A percentile compares a stretch with the other conserved stretches of the same genome.
These are phyloP conservation scores for Ascochyta viciae-villosae DNA, from an alignment of 2,329 filamentous ascomycete species.

Conservation along the genomic window DNA sequence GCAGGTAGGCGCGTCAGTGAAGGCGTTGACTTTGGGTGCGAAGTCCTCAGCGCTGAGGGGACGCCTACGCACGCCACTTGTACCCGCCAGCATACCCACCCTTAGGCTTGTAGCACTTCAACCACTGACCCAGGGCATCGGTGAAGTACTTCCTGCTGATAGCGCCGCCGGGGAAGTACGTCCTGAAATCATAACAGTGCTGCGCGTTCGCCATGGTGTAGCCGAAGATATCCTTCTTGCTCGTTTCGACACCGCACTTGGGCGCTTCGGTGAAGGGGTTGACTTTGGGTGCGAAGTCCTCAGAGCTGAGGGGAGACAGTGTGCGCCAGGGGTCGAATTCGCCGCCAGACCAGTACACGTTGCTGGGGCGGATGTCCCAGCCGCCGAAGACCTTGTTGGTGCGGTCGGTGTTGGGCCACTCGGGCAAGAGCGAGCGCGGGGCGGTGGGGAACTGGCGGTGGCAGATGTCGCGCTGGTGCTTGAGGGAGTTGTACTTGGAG, in stretches of 20 bases:
- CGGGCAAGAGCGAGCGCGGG: conserved; percentile 50
- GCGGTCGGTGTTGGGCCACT: conserved; percentile 46
- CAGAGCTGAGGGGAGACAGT: conserved; percentile 53
- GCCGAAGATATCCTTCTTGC: conserved; percentile 55
- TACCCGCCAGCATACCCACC: conserved; percentile 1
- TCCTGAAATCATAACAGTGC: conserved; percentile 59
- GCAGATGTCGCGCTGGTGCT: conserved; percentile 56
- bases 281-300: conserved; percentile 52
- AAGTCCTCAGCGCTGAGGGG: conserved; percentile 52
- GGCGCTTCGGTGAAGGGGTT: conserved; percentile 52
- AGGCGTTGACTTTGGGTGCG: conserved; percentile 50
- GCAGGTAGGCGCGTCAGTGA: conserved; percentile 54
- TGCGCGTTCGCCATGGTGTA: conserved; percentile 54
- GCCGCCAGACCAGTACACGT: conserved; percentile 59
- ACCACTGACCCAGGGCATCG: conserved; percentile 55
- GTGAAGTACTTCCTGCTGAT: conserved; percentile 49
- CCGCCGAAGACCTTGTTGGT: conserved; percentile 58
- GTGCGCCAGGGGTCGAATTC: conserved; percentile 62
- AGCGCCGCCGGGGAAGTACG: conserved; percentile 40
- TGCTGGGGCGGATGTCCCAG: conserved; percentile 60
- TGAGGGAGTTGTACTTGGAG: conserved; percentile 56
- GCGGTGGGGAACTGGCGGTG: conserved; percentile 58
- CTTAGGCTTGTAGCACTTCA: conserved; percentile 50
- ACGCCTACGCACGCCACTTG: not conserved
- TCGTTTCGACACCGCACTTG: conserved; percentile 50